phyloP scores from a whole-genome alignment of 192 early-diverging fungal genomes.

The Cetraspora pellucida region DNA sequence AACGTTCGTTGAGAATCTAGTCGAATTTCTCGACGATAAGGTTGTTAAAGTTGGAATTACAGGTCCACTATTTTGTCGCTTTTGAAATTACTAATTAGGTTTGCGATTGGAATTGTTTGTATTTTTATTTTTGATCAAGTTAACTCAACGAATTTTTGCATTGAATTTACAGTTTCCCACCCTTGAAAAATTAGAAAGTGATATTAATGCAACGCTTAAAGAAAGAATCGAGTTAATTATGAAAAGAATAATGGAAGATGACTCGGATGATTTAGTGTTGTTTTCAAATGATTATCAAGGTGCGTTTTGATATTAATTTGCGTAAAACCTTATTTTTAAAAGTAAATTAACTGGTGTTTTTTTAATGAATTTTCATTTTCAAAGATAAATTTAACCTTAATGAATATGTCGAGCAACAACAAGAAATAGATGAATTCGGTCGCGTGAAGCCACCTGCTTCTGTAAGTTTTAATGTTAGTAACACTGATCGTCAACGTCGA shows the following conservation, averaged over 20 bases:
- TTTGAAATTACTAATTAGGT: too few species aligned
- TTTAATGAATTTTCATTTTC: not conserved
- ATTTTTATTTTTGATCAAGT: not conserved
- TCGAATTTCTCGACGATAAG: slow-evolving; percentile 59
- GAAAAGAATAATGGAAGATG: slow-evolving; percentile 46
- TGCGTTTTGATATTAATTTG: not conserved
- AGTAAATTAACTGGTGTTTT: not conserved
- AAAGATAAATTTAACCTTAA: not conserved
- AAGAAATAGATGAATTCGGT: slow-evolving; percentile 50
- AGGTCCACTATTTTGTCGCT: not conserved
- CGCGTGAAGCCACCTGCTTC: slow-evolving; percentile 18
- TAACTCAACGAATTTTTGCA: not conserved
- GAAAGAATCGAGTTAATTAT: slow-evolving; percentile 39
- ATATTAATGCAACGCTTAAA: slow-evolving; percentile 43
- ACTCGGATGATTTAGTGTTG: slow-evolving; percentile 39
- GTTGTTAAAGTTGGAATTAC: slow-evolving; percentile 26
- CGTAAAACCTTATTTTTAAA: not conserved
- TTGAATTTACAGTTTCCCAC: slow-evolving; percentile 44
- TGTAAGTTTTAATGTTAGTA: slow-evolving; percentile 5
- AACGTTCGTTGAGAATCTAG: slow-evolving; percentile 51
- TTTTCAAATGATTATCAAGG: not conserved
- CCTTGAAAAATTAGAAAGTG: slow-evolving; percentile 54
- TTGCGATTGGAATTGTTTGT: slow-evolving; percentile 1
- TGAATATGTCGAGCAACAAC: not conserved
- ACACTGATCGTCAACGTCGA: not conserved